phyloP scores from a whole-genome alignment of 2,329 filamentous ascomycete genomes.

The Aspergillus sp. region DNA sequence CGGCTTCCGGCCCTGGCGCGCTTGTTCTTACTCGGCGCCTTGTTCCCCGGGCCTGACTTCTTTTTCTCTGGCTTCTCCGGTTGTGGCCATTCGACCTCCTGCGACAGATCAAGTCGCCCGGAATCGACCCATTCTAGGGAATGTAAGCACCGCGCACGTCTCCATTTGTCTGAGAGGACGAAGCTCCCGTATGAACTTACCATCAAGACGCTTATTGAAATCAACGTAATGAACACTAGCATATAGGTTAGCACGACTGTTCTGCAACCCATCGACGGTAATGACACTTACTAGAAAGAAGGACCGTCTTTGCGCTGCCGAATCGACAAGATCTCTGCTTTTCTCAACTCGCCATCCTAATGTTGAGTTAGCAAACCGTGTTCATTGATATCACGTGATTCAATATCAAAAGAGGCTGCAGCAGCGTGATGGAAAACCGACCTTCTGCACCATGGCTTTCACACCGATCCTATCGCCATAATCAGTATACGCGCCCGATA shows the following conservation, averaged over 20 bases:
- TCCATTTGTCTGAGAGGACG: background rate
- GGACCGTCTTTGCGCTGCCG: constrained; percentile 83
- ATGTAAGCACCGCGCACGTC: constrained; percentile 33
- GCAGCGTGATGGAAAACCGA: constrained; percentile 36
- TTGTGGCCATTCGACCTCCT: constrained; percentile 94
- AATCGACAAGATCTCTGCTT: constrained; percentile 95
- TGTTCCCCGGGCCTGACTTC: constrained; percentile 61
- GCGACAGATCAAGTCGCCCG: constrained; percentile 76
- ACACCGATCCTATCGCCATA: constrained; percentile 58
- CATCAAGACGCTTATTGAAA: constrained; percentile 83
- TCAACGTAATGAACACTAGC: constrained; percentile 86
- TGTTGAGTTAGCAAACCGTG: too few species aligned
- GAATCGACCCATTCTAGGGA: constrained; percentile 80
- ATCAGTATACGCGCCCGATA: constrained; percentile 36
- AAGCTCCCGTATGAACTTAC: constrained; percentile 26
- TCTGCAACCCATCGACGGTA: too few species aligned
- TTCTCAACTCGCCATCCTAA: constrained; percentile 76
- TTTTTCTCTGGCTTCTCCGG: constrained; percentile 87
- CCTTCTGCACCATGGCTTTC: constrained; percentile 69
- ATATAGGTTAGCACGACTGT: too few species aligned
- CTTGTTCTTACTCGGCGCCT: constrained; percentile 62
- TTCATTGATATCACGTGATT: constrained; percentile 33
- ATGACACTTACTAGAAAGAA: constrained; percentile 68
- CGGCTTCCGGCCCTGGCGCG: constrained; percentile 47
- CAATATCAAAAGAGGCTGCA: constrained; percentile 16